These are phyloP conservation scores for Sherardia arvensis DNA, from an alignment of 257 asterid genomes.

Conservation along the genomic window DNA sequence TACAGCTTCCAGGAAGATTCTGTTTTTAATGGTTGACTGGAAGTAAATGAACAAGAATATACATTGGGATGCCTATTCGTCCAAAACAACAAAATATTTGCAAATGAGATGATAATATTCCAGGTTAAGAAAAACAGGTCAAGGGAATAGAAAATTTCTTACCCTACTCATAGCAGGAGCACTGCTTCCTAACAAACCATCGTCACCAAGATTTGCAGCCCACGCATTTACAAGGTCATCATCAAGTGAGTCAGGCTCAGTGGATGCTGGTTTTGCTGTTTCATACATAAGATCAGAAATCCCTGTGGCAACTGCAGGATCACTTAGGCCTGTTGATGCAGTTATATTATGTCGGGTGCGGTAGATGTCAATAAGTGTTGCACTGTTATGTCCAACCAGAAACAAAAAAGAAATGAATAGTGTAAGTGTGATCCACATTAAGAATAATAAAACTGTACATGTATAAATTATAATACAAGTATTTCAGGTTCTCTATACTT, in stretches of 20 bases:
- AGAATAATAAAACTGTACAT: neutral
- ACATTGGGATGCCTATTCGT: neutral
- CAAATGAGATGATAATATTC: neutral
- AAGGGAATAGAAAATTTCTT: conserved; percentile 16
- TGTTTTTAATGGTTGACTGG: neutral
- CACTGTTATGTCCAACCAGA: conserved; percentile 38
- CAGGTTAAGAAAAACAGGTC: neutral
- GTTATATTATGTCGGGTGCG: conserved; percentile 96
- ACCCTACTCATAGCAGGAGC: conserved; percentile 99
- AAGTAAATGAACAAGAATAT: neutral
- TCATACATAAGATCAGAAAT: conserved; percentile 95
- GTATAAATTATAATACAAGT: neutral
- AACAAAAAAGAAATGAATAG: neutral
- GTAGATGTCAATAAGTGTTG: conserved; percentile 87
- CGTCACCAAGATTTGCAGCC: conserved; percentile 98
- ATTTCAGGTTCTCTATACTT: neutral
- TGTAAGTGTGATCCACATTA: conserved; percentile 19
- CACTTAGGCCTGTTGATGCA: conserved; percentile 89
- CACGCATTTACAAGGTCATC: conserved; percentile 97
- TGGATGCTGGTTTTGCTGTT: conserved; percentile 52
- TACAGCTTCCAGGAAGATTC: neutral
- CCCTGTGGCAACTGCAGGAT: conserved; percentile 97
- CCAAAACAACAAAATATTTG: neutral
- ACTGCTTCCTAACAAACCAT: conserved; percentile 40
- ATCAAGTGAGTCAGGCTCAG: conserved; percentile 77